Base-by-base conservation (phyloP, 2,329 filamentous ascomycete genomes). In the Mycogone perniciosa region DNA sequence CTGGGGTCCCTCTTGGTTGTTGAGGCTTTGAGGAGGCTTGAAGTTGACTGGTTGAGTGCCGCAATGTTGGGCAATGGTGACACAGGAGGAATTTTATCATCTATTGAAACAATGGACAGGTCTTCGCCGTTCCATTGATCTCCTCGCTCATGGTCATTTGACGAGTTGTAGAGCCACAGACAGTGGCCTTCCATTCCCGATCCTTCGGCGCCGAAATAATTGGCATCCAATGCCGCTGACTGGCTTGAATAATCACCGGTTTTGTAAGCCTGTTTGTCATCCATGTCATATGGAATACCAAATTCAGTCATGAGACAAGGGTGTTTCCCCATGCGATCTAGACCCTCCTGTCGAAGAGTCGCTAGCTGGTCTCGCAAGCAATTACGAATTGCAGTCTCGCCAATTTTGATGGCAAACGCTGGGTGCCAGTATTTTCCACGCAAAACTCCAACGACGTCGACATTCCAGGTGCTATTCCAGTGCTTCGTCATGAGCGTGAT, bases 101-200 rank as follows among this genome's bases (percentile, higher is more conserved):
- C 91, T 5, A 81, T 60, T 0, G 89, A 96, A 64, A 84, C 86
- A 49, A 99, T 93, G 5, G 91, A 96, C 33, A 99, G 71, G 65
- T 99, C 93, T 67, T 99, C 93, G 43, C 93, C 93, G 59, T 99
- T 99, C 93, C 93, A 99, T 57, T 89, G 83, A 62, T 99, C 93
- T 49, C 93, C 93, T 71, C 88, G 85, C 62, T 85, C 76, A 64
- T 99, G 93, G 55, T 86, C 85, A 64, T 97, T 99, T 77, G 79
- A 79, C 20, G 81, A 79, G 55, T 82, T 83, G 67, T 99, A 99
- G 2, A 89, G 75, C 93, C 93, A 99, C 42, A 96, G 68, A 0
- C 90, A 88, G 62, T 92, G 93, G 0, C 92, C 93, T 57, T 91
- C 91, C 51, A 89, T 82, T 10, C 80, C 76, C 34, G 89, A 86